Evolutionary conservation across 306 rosid species (phyloP).

Genomic region (Ziziphus jujuba): DNA sequence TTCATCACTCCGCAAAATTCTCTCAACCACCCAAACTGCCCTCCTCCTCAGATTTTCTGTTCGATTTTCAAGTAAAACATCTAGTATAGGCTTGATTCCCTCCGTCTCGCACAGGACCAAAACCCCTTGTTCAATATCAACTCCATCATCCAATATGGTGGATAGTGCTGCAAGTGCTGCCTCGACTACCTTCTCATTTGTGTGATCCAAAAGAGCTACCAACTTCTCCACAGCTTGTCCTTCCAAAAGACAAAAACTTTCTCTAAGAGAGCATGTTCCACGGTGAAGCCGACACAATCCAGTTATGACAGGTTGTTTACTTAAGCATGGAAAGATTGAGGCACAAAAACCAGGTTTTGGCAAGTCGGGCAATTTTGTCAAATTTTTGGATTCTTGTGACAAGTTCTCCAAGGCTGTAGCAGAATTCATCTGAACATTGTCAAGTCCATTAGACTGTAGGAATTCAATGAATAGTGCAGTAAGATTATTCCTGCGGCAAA

Average conservation of each 20-base stretch:
- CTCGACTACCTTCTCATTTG: conserved; percentile 86
- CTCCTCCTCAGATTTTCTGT: conserved; percentile 84
- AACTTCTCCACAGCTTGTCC: conserved; percentile 77
- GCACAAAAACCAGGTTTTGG: conserved; percentile 65
- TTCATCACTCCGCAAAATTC: conserved; percentile 77
- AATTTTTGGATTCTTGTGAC: conserved; percentile 68
- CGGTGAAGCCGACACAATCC: conserved; percentile 84
- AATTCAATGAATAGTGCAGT: conserved; percentile 72
- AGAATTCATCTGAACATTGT: conserved; percentile 93
- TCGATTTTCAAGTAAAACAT: conserved; percentile 77
- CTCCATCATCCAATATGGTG: conserved; percentile 84
- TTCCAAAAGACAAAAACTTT: conserved; percentile 76
- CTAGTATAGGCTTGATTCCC: conserved; percentile 75
- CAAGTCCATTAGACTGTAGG: conserved; percentile 86
- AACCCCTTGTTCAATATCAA: conserved; percentile 82
- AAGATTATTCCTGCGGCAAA: conserved; percentile 69
- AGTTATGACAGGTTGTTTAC: conserved; percentile 53
- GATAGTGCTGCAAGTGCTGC: conserved; percentile 90
- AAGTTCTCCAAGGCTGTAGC: conserved; percentile 87
- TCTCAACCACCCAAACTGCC: conserved; percentile 91
- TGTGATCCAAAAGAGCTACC: conserved; percentile 90
- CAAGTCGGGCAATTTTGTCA: conserved; percentile 67
- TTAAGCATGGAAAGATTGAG: conserved; percentile 67
- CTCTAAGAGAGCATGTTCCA: conserved; percentile 76
- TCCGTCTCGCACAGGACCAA: conserved; percentile 66